Evolutionary conservation across 495 filamentous ascomycete genomes (phyloP), one percentile per base, ranked within the genome.

Genomic region (Hypoxylon lenormandii): DNA sequence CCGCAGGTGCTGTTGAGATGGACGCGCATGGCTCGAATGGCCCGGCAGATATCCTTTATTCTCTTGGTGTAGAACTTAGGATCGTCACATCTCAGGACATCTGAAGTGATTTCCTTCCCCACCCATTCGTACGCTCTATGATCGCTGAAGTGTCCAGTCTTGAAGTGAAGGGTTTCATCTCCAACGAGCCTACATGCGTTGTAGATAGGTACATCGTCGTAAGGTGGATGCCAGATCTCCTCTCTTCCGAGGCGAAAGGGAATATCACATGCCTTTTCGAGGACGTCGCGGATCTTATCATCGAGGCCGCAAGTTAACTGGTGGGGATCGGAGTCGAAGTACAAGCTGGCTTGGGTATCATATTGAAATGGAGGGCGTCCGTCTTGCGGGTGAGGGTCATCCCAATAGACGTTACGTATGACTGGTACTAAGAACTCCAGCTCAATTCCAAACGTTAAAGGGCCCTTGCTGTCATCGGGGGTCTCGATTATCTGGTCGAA

Each of bases 401-500:
- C 21, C 0, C 22, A 16, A 0, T 1, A 2, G 0, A 15, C 2
- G 10, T 8, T 8, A 3, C 10, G 4, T 1, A 69, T 16, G 7
- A 45, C 16, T 0, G 72, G 56, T 5, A 72, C 18, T 21, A 74
- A 45, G 45, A 74, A 72, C 38, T 74, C 72, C 0, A 74, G 1
- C 30, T 74, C 72, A 12, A 74, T 26, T 1, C 72, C 72, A 18
- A 61, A 71, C n/a, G 72, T 74, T 15, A 74, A 19, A 10, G 46
- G 5, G 4, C 64, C 60, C 0, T 10, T 15, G 2, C 49, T 60
- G 36, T 68, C 64, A 26, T 74, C 48, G 2, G 45, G 55, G 1
- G 69, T 63, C 23, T 66, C 68, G 45, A 74, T 60, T 15, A 54
- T 64, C 16, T 47, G 5, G 13, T 64, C 48, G 2, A 60, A 60